Percentiles rank a stretch among this genome's conserved stretches.
phyloP scores from a whole-genome alignment of 805 yeast genomes.

The Candida chilensis region DNA sequence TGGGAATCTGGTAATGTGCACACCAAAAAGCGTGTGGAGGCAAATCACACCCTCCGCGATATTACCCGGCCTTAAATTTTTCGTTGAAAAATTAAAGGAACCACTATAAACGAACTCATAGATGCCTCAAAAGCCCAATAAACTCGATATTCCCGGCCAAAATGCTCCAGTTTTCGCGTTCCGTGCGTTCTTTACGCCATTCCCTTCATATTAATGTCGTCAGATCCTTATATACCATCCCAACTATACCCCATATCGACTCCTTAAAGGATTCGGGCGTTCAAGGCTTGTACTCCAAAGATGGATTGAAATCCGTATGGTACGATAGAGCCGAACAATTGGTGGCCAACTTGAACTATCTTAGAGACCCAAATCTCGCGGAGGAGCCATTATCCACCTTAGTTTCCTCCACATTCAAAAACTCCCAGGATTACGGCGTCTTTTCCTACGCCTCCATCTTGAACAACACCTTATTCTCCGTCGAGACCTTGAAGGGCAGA shows the following conservation, averaged over 20 bases:
- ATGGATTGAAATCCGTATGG: slow-evolving; percentile 45
- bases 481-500: slow-evolving; percentile 29
- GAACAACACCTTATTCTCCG: slow-evolving; percentile 38
- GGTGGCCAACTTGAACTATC: slow-evolving; percentile 28
- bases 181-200: not conserved
- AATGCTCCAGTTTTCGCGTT: not conserved
- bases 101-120: not conserved
- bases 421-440: slow-evolving; percentile 32
- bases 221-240: slow-evolving; percentile 5
- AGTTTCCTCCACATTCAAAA: slow-evolving; percentile 29
- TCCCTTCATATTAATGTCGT: not conserved
- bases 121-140: not conserved
- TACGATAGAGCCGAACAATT: slow-evolving; percentile 29
- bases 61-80: too few relatives aligned
- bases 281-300: slow-evolving; percentile 36
- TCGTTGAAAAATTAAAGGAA: not conserved
- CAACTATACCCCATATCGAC: slow-evolving; percentile 10
- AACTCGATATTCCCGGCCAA: not conserved
- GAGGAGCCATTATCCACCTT: slow-evolving; percentile 15
- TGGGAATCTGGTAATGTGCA: too few relatives aligned
- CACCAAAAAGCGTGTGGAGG: too few relatives aligned
- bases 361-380: slow-evolving; percentile 16
- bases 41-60: too few relatives aligned
- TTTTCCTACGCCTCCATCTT: slow-evolving; percentile 36
- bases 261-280: slow-evolving; percentile 22